Base-by-base conservation (phyloP, 2,329 filamentous ascomycete species). In the Sphaceloma murrayae region DNA sequence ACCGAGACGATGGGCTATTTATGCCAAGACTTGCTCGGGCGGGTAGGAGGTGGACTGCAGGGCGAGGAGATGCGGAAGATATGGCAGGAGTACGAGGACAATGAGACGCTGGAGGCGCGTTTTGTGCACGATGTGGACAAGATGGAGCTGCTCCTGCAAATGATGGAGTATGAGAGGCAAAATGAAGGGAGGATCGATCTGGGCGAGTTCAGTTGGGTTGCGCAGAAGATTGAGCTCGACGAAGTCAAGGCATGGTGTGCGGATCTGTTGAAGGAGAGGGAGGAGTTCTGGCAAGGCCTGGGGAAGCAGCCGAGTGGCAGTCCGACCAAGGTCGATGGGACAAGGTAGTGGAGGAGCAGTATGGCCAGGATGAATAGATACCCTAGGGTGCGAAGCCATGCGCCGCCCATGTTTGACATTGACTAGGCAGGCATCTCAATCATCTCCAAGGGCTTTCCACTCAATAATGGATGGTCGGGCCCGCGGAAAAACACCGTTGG, bases 111-210 rank as follows among this genome's bases (percentile, higher is more conserved):
- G 10, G 89, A 98, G 60, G 85, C 82, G 53, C 72, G 80, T 49
- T 96, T 89, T 51, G 91, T 98, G 32, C 91, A 98, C 62, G 91
- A 98, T 61, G 77, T 98, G 48, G 91, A 98, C 66, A 96, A 96
- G 78, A 79, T 98, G 62, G 91, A 98, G 67, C 69, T 98, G 52
- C 66, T 98, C 49, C 67, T 94, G 58, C 91, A 98, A 68, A 95
- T 95, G 84, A 69, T 94, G 21, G 91, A 98, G 64, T 98, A 98
- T 58, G 91, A 98, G 74, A 80, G 82, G 55, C 67, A 72, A 9
- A 70, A 77, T 39, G 65, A 78, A 45, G 76, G 77, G 19, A 65
- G 67, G 51, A 62, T 86, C 29, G 86, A 96, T 61, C 67, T 98
- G 40, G 77, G 82, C 43, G 91, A 98, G 67, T 96, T 98, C 54